Evolutionary conservation across 192 early-diverging fungal genomes (phyloP).

Genomic region (Backusella circina): DNA sequence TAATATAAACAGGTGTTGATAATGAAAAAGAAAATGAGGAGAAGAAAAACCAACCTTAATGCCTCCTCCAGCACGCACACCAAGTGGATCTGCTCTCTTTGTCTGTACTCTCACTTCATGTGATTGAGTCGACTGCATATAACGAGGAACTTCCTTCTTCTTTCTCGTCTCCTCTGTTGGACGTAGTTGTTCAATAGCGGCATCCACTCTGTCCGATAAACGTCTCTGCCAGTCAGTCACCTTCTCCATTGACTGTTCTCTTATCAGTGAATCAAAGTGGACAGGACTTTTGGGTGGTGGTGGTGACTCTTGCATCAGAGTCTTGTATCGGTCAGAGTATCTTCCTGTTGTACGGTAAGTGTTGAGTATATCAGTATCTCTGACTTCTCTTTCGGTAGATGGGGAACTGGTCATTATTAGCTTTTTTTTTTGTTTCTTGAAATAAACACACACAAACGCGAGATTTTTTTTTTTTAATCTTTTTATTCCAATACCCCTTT

Average conservation of each 20-base stretch:
- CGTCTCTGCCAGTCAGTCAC: neutral
- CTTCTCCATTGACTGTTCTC: neutral
- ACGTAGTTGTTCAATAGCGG: neutral
- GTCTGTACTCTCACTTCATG: neutral
- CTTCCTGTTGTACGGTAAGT: neutral
- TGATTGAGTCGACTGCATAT: conserved; percentile 1
- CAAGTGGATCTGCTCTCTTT: neutral
- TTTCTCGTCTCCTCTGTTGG: neutral
- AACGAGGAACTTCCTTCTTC: neutral
- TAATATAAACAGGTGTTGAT: too few species aligned
- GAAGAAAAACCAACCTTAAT: neutral
- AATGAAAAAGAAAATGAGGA: neutral
- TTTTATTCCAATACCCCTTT: neutral
- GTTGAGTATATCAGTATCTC: neutral
- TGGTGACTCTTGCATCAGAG: neutral
- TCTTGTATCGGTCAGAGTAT: neutral
- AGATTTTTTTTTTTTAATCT: neutral
- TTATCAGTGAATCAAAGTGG: neutral
- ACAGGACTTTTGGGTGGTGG: neutral
- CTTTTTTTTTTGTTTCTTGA: neutral
- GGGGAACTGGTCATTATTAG: neutral
- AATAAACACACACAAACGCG: neutral
- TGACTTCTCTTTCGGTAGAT: neutral
- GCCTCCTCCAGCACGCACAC: neutral
- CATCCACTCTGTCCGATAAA: neutral